These are phyloP conservation scores for Moesziomyces globuligerus DNA, from an alignment of 1,284 basidiomycete species.

Conservation along the genomic window DNA sequence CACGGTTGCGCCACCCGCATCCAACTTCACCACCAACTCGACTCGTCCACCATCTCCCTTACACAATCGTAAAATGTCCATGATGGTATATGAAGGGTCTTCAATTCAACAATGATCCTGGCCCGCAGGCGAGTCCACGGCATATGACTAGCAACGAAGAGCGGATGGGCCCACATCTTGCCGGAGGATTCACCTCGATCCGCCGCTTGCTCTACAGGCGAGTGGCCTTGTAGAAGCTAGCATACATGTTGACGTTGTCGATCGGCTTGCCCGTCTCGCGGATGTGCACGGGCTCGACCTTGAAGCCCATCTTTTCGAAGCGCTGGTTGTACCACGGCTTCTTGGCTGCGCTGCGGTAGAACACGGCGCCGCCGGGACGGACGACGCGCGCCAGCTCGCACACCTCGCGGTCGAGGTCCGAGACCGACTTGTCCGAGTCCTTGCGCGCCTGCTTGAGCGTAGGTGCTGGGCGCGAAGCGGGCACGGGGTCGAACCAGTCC, in stretches of 20 bases:
- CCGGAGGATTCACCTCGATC: background rate
- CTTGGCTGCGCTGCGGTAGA: conserved; percentile 78
- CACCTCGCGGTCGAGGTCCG: conserved; percentile 75
- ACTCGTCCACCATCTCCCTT: background rate
- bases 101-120: no score
- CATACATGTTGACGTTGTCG: conserved; percentile 76
- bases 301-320: conserved; percentile 70
- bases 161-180: background rate
- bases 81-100: background rate
- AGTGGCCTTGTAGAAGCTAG: conserved; percentile 68
- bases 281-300: conserved; percentile 61
- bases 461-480: conserved; percentile 69
- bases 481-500: conserved; percentile 77
- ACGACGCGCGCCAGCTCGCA: conserved; percentile 75
- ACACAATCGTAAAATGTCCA: background rate
- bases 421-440: conserved; percentile 67
- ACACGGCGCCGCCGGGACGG: conserved; percentile 74
- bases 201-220: conserved; percentile 35
- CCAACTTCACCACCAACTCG: background rate
- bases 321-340: conserved; percentile 79
- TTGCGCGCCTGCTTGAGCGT: conserved; percentile 64
- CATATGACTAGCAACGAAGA: no score
- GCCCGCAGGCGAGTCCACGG: no score
- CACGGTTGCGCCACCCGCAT: conserved; percentile 20
- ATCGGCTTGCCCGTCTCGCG: conserved; percentile 69